Evolutionary conservation across 441 rosid genomes (phyloP).

Genomic region (Bruguiera hainesii): DNA sequence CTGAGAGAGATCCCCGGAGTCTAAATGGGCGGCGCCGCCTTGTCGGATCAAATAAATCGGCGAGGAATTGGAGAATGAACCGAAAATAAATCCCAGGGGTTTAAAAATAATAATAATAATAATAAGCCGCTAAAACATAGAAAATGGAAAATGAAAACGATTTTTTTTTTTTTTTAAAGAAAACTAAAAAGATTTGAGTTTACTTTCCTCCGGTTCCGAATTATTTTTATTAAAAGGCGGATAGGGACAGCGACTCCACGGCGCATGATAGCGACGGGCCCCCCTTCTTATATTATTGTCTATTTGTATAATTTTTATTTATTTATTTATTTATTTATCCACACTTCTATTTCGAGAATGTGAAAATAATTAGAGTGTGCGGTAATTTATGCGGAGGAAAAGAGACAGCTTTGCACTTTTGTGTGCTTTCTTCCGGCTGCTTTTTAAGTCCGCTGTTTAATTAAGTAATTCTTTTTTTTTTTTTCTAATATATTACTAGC

Average conservation of each 20-base stretch:
- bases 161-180: not conserved
- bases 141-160: too few relatives aligned
- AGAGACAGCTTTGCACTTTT: conserved; percentile 19
- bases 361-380: not conserved
- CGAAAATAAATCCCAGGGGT: conserved; percentile 23
- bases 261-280: conserved; percentile 35
- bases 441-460: not conserved
- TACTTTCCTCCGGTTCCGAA: conserved; percentile 1
- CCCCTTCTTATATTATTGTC: not conserved
- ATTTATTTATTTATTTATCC: not conserved
- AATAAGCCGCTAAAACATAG: too few relatives aligned
- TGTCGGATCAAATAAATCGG: conserved; percentile 32
- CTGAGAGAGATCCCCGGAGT: conserved; percentile 22
- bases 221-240: conserved; percentile 28
- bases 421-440: conserved; percentile 17
- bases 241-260: conserved; percentile 33
- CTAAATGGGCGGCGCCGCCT: conserved; percentile 43
- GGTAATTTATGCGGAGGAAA: not conserved
- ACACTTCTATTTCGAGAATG: not conserved
- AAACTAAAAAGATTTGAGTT: not conserved
- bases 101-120: conserved; percentile 27
- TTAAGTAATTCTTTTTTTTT: not conserved
- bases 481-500: too few relatives aligned
- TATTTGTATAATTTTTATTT: not conserved
- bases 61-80: conserved; percentile 28